Percentiles rank a stretch among this genome's conserved stretches.
Conservation (phyloP, 345 rosid species). For the Schrenkiella parvula region DNA sequence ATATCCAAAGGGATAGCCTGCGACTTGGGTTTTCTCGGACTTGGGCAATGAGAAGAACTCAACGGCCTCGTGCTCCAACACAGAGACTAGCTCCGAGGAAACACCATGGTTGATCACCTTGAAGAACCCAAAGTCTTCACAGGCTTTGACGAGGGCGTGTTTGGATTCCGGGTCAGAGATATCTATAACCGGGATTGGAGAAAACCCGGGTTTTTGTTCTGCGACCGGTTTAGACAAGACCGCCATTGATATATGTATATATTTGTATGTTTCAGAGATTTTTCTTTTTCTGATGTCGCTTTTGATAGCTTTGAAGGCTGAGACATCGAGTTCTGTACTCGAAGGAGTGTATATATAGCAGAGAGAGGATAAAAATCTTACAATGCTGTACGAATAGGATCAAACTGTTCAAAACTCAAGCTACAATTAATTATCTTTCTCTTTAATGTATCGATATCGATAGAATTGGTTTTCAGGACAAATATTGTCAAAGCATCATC, state of each 20-base stretch:
- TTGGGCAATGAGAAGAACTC: constrained; percentile 62
- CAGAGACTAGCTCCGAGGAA: constrained; percentile 43
- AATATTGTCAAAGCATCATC: neutral
- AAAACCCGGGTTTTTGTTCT: constrained; percentile 12
- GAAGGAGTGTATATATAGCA: constrained; percentile 19
- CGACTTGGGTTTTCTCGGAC: constrained; percentile 49
- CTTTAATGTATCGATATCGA: neutral
- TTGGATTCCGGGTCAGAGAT: constrained; percentile 41
- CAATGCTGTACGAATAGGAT: constrained; percentile 5
- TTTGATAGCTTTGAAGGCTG: constrained; percentile 14
- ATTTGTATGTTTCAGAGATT: neutral
- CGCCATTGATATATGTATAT: constrained; percentile 15
- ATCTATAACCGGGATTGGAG: constrained; percentile 43
- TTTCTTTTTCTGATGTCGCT: neutral
- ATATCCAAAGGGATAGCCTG: constrained; percentile 73
- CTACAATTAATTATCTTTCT: neutral
- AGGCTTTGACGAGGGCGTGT: constrained; percentile 39
- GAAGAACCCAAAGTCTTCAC: constrained; percentile 74
- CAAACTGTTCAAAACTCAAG: constrained; percentile 16
- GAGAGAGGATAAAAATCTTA: neutral
- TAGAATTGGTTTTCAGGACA: neutral
- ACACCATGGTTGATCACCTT: constrained; percentile 79
- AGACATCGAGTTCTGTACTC: constrained; percentile 5
- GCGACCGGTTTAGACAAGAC: constrained; percentile 23
- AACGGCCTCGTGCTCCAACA: constrained; percentile 50